Percentiles rank a stretch among this genome's conserved stretches.
phyloP scores from a whole-genome alignment of 1,284 basidiomycete genomes.

The Agroathelia rolfsii region DNA sequence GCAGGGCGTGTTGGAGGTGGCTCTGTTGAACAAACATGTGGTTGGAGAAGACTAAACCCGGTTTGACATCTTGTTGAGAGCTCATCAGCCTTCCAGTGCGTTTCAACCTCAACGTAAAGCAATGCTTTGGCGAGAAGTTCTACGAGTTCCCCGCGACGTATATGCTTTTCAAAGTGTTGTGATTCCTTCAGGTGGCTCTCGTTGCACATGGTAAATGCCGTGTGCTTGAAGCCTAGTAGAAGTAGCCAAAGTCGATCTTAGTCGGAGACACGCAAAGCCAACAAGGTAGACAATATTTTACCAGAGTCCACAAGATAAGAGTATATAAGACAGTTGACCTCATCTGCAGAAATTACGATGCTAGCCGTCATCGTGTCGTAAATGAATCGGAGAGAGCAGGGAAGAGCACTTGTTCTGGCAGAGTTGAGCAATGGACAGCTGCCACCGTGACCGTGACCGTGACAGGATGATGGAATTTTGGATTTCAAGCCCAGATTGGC shows the following conservation, averaged over 20 bases:
- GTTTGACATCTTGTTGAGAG: slow-evolving; percentile 54
- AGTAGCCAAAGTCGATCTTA: too few relatives aligned
- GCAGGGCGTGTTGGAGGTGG: slow-evolving; percentile 18
- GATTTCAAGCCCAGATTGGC: too few relatives aligned
- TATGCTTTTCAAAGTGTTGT: slow-evolving; percentile 53
- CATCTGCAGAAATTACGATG: slow-evolving; percentile 66
- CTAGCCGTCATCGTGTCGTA: slow-evolving; percentile 28
- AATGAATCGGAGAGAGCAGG: too few relatives aligned
- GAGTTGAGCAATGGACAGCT: too few relatives aligned
- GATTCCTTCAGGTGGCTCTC: slow-evolving; percentile 64
- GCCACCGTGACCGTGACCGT: too few relatives aligned
- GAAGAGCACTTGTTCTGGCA: too few relatives aligned
- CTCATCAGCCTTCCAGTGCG: slow-evolving; percentile 58
- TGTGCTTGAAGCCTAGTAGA: slow-evolving; percentile 60
- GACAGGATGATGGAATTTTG: too few relatives aligned
- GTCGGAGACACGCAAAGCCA: too few relatives aligned
- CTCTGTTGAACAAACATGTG: slow-evolving; percentile 53
- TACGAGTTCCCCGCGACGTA: slow-evolving; percentile 74
- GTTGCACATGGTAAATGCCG: slow-evolving; percentile 63
- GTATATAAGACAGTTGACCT: slow-evolving; percentile 77
- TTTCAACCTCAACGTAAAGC: slow-evolving; percentile 76
- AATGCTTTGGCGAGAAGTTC: slow-evolving; percentile 74
- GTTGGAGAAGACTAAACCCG: slow-evolving; percentile 60
- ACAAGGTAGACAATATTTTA: slow-evolving; percentile 23
- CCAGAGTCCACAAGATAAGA: slow-evolving; percentile 76